Base-by-base conservation (phyloP, 2,329 filamentous ascomycete genomes). In the Alternaria consortialis region DNA sequence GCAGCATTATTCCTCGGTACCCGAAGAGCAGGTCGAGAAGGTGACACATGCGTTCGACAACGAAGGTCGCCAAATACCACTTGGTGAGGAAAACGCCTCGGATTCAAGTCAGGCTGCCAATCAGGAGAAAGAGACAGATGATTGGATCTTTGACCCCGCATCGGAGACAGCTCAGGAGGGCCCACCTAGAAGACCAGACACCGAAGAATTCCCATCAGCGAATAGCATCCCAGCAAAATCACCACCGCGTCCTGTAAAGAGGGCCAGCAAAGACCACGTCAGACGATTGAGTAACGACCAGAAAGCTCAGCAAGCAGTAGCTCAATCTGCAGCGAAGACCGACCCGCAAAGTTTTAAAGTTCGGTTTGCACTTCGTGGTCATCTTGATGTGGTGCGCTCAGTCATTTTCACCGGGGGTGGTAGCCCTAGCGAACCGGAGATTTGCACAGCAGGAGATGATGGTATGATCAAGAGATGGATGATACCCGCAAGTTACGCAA, bases 391-490 rank as follows among this genome's bases (percentile, higher is more conserved):
- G 3, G 93, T 99, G 5, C 90, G 95, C 40, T 93, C 93, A 1
- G 92, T 98, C 60, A 97, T 97, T 65, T 99, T 99, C 80, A 98
- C 94, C 1, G 95, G 95, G 25, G 95, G 95, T 42, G 95, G 95
- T 63, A 97, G 93, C 73, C 94, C 94, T 4, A 93, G 92, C 4
- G 95, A 99, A 76, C 95, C 95, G 2, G 95, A 99, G 79, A 94
- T 99, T 55, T 98, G 94, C 80, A 99, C 94, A 3, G 93, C 92
- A 51, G 93, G 94, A 57, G 95, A 99, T 72, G 95, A 99, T 76
- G 94, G 94, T 58, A 91, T 94, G 71, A 91, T 99, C 77, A 99
- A 99, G 80, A 88, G 95, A 53, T 99, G 97, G 90, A 94, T 97
- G 72, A 93, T 99, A 62, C 95, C 95, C 9, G 87, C 88, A 17